Evolutionary conservation across 192 early-diverging fungal genomes (phyloP), one percentile per base, ranked within the genome.

Genomic region (Coemansia erecta): DNA sequence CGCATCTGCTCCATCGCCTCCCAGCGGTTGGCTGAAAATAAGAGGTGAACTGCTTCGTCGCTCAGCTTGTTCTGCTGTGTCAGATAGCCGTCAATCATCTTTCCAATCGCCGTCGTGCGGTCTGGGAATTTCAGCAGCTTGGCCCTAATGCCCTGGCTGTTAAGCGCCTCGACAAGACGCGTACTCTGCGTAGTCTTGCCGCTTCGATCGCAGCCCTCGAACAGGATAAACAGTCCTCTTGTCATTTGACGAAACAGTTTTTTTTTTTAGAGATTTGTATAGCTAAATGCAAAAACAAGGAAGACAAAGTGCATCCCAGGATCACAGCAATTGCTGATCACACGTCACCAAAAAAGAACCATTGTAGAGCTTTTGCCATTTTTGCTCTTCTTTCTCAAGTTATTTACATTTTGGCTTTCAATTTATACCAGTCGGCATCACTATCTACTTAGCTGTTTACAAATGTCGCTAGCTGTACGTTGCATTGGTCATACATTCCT

Each of bases 1-100:
- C 70, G 80, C 72, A 97, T 83, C 9, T 71, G 50, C 19, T 81
- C 66, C 87, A 89, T 88, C 15, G 86, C 85, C 68, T 95, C 95
- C 90, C 93, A 97, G 37, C 97, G 84, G 80, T 99, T 99, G 3
- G 93, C 94, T 13, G 94, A 94, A 71, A 99, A 99, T 31, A 99
- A 76, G 14, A 98, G 64, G 66, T 99, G 97, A 26, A 94, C 83
- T 12, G 92, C 87, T 48, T 85, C 84, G 65, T 94, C 91, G 70
- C 89, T 88, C 19, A 95, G 72, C 26, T 90, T 82, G 26, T 72
- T 63, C 17, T 79, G 65, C 35, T 87, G 82, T 45, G 85, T 83
- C 57, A 99, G 81, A 61, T 99, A 95, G 2, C 70, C 77, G 63
- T 97, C 79, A 45, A 99, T 95, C 80, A 97, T 87, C 37, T 86